Evolutionary conservation across 768 basidiomycete species (phyloP).

Genomic region (Russula sp.): DNA sequence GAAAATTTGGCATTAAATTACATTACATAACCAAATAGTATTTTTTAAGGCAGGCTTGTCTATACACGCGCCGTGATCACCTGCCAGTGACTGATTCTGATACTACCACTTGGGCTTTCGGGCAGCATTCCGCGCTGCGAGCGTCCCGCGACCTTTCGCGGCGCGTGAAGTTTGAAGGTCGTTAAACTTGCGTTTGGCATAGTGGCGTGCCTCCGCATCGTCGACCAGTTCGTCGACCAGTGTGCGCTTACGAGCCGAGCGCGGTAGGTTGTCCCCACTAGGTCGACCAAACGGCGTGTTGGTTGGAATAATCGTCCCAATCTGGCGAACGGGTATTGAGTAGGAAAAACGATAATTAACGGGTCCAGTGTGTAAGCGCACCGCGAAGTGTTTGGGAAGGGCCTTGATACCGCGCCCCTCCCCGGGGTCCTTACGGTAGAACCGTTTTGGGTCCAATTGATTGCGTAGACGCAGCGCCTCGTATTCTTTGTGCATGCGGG

Average conservation of each 20-base stretch:
- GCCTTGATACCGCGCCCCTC: conserved; percentile 81
- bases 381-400: conserved; percentile 86
- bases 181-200: conserved; percentile 88
- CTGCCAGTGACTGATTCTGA: not conserved
- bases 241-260: conserved; percentile 66
- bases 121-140: conserved; percentile 54
- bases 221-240: conserved; percentile 85
- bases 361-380: conserved; percentile 31
- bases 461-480: conserved; percentile 82
- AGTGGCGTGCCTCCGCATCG: conserved; percentile 77
- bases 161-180: conserved; percentile 64
- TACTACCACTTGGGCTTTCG: conserved; percentile 62
- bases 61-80: not conserved
- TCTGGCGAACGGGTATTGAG: conserved; percentile 35
- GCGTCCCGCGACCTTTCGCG: conserved; percentile 61
- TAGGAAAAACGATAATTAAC: not conserved
- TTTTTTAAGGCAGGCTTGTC: not conserved
- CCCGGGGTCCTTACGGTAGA: conserved; percentile 81
- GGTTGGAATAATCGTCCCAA: conserved; percentile 71
- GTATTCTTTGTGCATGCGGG: conserved; percentile 74
- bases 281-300: conserved; percentile 65
- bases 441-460: conserved; percentile 86
- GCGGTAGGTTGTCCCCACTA: conserved; percentile 62
- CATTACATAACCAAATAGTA: conserved; percentile 8
- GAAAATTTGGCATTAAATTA: not conserved